Percentiles rank a stretch among this genome's conserved stretches.
phyloP scores from a whole-genome alignment of 352 stramenopile species.

The Globisporangium recalcitrans region DNA sequence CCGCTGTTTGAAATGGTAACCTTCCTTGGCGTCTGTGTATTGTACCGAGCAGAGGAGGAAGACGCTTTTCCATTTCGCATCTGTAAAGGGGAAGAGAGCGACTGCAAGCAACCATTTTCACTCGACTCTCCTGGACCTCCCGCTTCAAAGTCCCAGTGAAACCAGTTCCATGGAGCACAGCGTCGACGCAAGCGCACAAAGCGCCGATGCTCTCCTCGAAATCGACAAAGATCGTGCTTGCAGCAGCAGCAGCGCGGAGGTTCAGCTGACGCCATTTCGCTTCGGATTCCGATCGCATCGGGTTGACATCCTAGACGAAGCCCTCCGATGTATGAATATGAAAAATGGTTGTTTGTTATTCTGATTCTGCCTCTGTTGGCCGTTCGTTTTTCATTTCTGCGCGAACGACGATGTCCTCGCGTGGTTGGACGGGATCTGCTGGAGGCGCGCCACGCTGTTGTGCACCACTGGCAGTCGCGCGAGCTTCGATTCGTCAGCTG shows the following conservation, averaged over 20 bases:
- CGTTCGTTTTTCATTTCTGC: neutral
- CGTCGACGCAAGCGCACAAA: neutral
- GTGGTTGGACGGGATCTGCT: constrained; percentile 46
- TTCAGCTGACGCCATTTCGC: neutral
- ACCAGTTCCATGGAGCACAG: neutral
- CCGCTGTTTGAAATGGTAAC: too few species aligned
- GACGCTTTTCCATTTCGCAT: too few species aligned
- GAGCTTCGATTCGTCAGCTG: constrained; percentile 8
- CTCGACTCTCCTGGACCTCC: neutral
- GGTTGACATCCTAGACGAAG: neutral
- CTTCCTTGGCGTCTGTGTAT: too few species aligned
- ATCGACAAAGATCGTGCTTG: neutral
- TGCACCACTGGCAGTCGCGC: constrained; percentile 17
- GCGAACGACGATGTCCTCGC: constrained; percentile 8
- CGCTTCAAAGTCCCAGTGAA: neutral
- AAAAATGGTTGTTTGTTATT: too few species aligned
- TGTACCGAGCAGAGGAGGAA: too few species aligned
- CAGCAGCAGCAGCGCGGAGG: neutral
- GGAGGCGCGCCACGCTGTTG: constrained; percentile 24
- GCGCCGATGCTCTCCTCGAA: neutral
- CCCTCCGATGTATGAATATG: too few species aligned
- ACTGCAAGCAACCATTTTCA: too few species aligned
- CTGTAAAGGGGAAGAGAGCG: too few species aligned
- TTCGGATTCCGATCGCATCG: neutral
- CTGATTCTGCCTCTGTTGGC: too few species aligned